phyloP scores from a whole-genome alignment of 1,284 basidiomycete species.

The Apiotrichum gracile region DNA sequence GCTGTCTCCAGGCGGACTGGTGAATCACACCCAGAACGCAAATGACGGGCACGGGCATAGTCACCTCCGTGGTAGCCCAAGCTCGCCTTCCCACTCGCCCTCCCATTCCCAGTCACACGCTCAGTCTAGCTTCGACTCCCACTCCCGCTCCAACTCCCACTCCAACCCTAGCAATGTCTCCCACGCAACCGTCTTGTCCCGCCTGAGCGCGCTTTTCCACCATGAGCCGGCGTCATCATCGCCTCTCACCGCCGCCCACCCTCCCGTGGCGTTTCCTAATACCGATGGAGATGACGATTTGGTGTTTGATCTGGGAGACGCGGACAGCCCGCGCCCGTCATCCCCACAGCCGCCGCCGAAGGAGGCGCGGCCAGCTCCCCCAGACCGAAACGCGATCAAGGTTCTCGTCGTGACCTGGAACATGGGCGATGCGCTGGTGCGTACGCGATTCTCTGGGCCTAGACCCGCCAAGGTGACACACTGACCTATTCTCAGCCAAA shows the following conservation, averaged over 20 bases:
- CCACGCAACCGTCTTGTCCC: not conserved
- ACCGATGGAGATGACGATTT: not conserved
- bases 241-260: not conserved
- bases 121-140: too few relatives aligned
- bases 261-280: not conserved
- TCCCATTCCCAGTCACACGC: too few relatives aligned
- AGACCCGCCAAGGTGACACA: not conserved
- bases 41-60: too few relatives aligned
- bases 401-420: constrained; percentile 52
- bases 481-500: constrained; percentile 34
- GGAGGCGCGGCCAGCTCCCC: not conserved
- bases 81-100: too few relatives aligned
- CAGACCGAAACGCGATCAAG: constrained; percentile 46
- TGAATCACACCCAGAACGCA: too few relatives aligned
- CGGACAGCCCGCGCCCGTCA: not conserved
- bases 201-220: constrained; percentile 20
- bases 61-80: too few relatives aligned
- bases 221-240: not conserved
- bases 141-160: too few relatives aligned
- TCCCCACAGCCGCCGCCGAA: not conserved
- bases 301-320: not conserved
- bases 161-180: not conserved
- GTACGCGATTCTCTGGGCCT: constrained; percentile 1
- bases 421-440: constrained; percentile 49
- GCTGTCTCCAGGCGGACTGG: too few relatives aligned